These are phyloP conservation scores for Inga leiocalycina DNA, from an alignment of 306 rosid species.

Conservation along the genomic window DNA sequence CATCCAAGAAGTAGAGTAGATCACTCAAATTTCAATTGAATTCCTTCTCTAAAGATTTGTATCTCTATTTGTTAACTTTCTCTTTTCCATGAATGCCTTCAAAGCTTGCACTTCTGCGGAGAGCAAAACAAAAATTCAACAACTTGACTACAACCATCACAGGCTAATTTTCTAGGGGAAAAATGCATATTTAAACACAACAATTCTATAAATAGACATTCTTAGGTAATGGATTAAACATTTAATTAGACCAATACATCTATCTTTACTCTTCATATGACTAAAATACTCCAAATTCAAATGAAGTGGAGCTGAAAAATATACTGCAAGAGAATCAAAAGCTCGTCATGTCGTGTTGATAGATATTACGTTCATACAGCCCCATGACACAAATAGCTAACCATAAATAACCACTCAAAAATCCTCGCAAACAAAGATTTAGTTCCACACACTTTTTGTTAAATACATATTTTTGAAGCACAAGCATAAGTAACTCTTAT, in stretches of 20 bases:
- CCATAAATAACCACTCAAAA: too few relatives aligned
- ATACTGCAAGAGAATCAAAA: too few relatives aligned
- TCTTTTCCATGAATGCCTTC: slow-evolving; percentile 71
- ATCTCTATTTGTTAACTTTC: slow-evolving; percentile 37
- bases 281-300: too few relatives aligned
- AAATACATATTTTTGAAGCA: not conserved
- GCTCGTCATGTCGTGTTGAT: too few relatives aligned
- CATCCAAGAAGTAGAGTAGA: slow-evolving; percentile 22
- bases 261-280: too few relatives aligned
- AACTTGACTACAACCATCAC: not conserved
- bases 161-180: not conserved
- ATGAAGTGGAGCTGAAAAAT: too few relatives aligned
- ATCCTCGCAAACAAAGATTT: too few relatives aligned
- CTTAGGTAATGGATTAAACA: not conserved
- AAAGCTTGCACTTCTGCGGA: slow-evolving; percentile 71
- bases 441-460: too few relatives aligned
- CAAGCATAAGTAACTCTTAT: not conserved
- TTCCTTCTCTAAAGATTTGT: slow-evolving; percentile 28
- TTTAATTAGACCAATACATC: too few relatives aligned
- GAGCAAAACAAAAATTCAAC: not conserved
- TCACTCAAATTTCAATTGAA: not conserved
- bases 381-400: too few relatives aligned
- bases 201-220: not conserved
- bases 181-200: not conserved
- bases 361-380: too few relatives aligned